Conservation (phyloP, 768 basidiomycete genomes). For the Trametes cinnabarina region DNA sequence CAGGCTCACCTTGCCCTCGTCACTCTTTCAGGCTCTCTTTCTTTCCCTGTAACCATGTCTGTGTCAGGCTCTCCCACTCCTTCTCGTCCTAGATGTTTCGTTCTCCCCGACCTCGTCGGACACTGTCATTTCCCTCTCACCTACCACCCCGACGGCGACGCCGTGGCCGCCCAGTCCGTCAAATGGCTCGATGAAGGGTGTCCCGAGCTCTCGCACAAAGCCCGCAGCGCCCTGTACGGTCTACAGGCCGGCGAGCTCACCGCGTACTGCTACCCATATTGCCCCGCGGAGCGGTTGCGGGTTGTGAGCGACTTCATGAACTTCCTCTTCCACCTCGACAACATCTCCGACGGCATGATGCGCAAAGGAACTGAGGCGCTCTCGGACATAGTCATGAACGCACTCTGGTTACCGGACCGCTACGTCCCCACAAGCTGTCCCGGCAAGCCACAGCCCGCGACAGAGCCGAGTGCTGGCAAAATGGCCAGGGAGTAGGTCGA, state of each 20-base stretch:
- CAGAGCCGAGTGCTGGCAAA: constrained; percentile 53
- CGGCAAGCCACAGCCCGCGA: constrained; percentile 16
- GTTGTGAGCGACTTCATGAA: constrained; percentile 72
- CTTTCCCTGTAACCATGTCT: not conserved
- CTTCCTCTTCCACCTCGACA: constrained; percentile 74
- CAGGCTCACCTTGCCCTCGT: not conserved
- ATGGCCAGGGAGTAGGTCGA: constrained; percentile 68
- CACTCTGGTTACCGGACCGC: constrained; percentile 61
- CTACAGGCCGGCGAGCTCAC: constrained; percentile 67
- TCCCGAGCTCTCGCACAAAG: constrained; percentile 51
- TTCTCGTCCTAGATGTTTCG: constrained; percentile 13
- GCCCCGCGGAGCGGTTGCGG: constrained; percentile 55
- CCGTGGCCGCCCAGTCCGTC: constrained; percentile 57
- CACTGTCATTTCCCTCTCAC: constrained; percentile 61
- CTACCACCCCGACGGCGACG: constrained; percentile 54
- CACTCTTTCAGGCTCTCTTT: not conserved
- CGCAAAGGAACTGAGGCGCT: constrained; percentile 53
- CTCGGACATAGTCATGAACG: constrained; percentile 65
- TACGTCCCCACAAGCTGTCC: constrained; percentile 37
- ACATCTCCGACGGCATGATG: constrained; percentile 76
- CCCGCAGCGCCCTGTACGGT: constrained; percentile 56
- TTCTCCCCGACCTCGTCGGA: constrained; percentile 69
- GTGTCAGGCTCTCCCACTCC: not conserved
- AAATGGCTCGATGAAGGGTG: constrained; percentile 59
- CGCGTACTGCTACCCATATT: constrained; percentile 59